Base-by-base conservation (phyloP, 768 basidiomycete species). In the Chiua virens region DNA sequence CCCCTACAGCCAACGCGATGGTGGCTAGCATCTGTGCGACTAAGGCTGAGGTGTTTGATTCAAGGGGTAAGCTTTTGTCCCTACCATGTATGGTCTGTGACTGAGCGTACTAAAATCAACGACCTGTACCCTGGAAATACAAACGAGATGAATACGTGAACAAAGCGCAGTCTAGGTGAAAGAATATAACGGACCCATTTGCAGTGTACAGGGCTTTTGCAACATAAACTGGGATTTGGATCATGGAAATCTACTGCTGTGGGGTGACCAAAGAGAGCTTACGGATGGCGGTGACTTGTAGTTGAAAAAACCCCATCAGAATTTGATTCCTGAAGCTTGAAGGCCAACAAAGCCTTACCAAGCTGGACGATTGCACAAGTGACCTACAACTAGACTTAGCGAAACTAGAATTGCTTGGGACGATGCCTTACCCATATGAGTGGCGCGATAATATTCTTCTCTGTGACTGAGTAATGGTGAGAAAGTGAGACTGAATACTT, bases 391-490 rank as follows among this genome's bases (percentile, higher is more conserved):
- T 17, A 8, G 28, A 8, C 9, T 11, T 30, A 30, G 30, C 30
- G 30, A 23, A 9, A 42, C 11, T 27, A 25, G 23, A 25, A 42
- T 17, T 15, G 21, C 13, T n/a, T 17, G 23, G 22, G 13, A 14
- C 14, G 30, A 30, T 30, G 30, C 30, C 30, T 13, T 30, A 30
- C 30, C 30, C 30, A 30, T 30, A 30, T 30, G 1, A 58, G 6
- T 17, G 42, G 57, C 1, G 14, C 9, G 11, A 35, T 0, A 15
- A 55, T 23, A 0, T 38, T 55, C 14, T 18, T 58, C 41, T 38
- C 37, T 3, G 42, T 54, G 22, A 60, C 59, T 60, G 17, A 4
- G 2, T 2, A 8, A 1, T 0, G 2, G 3, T 60, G 17, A 43
- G 25, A 25, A n/a, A 44, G 5, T 5, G n/a, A 21, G n/a, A 32